Percentiles rank a stretch among this genome's conserved stretches.
phyloP scores from a whole-genome alignment of 306 rosid species.

The Quercus rubra region DNA sequence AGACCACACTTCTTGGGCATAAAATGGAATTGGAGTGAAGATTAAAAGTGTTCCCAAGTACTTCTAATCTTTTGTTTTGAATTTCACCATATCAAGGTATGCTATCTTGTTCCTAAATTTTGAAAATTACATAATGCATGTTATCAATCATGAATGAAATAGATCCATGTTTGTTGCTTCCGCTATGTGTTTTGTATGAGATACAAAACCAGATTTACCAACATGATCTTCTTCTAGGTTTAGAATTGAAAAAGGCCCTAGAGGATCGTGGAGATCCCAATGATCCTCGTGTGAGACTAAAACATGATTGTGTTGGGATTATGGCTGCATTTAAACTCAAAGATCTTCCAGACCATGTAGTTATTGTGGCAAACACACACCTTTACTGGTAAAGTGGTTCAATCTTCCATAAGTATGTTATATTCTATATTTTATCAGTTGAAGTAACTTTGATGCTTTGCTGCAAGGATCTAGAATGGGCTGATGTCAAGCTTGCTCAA shows the following conservation, averaged over 20 bases:
- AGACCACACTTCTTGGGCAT: too few species aligned
- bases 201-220: too few species aligned
- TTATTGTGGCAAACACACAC: constrained; percentile 86
- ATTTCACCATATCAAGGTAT: too few species aligned
- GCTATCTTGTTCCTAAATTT: too few species aligned
- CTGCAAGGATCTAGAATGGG: constrained; percentile 85
- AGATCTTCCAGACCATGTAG: constrained; percentile 40
- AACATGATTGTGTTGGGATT: constrained; percentile 89
- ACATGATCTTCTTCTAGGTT: constrained; percentile 27
- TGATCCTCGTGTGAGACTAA: constrained; percentile 75
- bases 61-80: too few species aligned
- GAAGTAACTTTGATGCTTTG: constrained; percentile 15
- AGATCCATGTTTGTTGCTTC: too few species aligned
- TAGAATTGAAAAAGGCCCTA: constrained; percentile 28
- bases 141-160: too few species aligned
- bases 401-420: neutral
- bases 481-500: constrained; percentile 92
- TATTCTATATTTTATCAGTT: constrained; percentile 7
- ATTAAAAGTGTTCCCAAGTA: too few species aligned
- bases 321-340: constrained; percentile 77
- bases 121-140: too few species aligned
- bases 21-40: too few species aligned
- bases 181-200: too few species aligned
- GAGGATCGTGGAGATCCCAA: constrained; percentile 64
- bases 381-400: constrained; percentile 63